Evolutionary conservation across 169 alveolate species (phyloP), one percentile per base, ranked within the genome.

Genomic region (Theileria equi): DNA sequence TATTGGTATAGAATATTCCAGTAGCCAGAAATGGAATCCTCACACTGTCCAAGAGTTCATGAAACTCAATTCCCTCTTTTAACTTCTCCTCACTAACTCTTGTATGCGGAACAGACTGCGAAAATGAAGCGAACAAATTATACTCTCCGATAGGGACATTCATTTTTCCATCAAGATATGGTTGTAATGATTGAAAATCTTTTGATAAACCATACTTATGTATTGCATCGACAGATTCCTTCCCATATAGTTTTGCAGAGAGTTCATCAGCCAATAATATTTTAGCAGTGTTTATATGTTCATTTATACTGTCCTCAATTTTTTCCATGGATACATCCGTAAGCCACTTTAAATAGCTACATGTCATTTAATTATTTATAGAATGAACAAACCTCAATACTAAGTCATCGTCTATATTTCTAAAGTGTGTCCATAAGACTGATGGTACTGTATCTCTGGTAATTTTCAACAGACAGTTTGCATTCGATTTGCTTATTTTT

Each of bases 401-500:
- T 4, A 40, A 54, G 40, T 44, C 54, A 64, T 74, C 84, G 32
- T 74, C 84, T 13, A 74, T 50, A 23, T 45, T 74, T 26, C 84
- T 59, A 57, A 74, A 74, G 35, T 74, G 84, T 16, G 80, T 64
- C 84, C 84, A 74, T 4, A 74, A 64, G 16, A 47, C 38, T 17
- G 53, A 44, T 10, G 84, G 64, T 5, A 58, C 38, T 5, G 72
- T 74, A 26, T 74, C 78, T 21, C 52, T 45, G 2, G 62, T 64
- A 13, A 74, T 74, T n/a, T 47, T 41, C 17, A 74, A 48, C 11
- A 74, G 59, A 16, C 71, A 25, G 50, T 74, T 69, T 1, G 60
- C 63, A 7, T 43, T 45, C 0, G 88, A 66, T 40, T 88, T 88
- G 64, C 93, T 84, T 41, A 80, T 60, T 40, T 88, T 88, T 13